Evolutionary conservation across 1,284 basidiomycete species (phyloP).

Genomic region (Boletus chippewaensis): DNA sequence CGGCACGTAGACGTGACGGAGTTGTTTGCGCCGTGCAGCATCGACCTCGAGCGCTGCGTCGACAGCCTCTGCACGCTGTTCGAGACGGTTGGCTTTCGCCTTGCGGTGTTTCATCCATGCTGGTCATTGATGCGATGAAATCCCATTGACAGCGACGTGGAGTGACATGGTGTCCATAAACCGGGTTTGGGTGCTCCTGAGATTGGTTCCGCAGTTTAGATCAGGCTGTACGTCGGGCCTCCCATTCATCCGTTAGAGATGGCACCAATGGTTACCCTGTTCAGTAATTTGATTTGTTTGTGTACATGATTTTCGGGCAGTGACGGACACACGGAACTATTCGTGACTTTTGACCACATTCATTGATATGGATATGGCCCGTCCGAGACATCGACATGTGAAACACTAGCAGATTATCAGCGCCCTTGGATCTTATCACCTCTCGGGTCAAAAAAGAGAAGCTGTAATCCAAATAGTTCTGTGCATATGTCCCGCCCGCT

Average conservation of each 20-base stretch:
- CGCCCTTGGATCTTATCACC: background rate
- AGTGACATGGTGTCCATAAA: slow-evolving; percentile 96
- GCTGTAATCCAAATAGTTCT: background rate
- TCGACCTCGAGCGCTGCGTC: slow-evolving; percentile 45
- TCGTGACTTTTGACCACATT: background rate
- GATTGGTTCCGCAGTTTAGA: slow-evolving; percentile 5
- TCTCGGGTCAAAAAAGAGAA: background rate
- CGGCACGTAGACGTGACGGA: slow-evolving; percentile 40
- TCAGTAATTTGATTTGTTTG: slow-evolving; percentile 5
- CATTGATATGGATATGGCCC: slow-evolving; percentile 7
- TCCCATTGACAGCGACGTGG: slow-evolving; percentile 91
- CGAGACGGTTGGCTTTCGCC: slow-evolving; percentile 30
- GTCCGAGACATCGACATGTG: background rate
- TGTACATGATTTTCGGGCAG: background rate
- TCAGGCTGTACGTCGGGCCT: background rate
- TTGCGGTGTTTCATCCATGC: slow-evolving; percentile 87
- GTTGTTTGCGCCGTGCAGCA: slow-evolving; percentile 33
- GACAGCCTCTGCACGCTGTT: slow-evolving; percentile 53
- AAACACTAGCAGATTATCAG: slow-evolving; percentile 5
- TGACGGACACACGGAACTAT: slow-evolving; percentile 2
- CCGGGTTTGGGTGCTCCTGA: slow-evolving; percentile 66
- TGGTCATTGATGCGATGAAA: slow-evolving; percentile 91
- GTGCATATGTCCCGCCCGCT: slow-evolving; percentile 3
- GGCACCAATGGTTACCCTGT: background rate
- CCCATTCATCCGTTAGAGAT: background rate